Conservation (phyloP, 352 stramenopile genomes). For the Globisporangium splendens region DNA sequence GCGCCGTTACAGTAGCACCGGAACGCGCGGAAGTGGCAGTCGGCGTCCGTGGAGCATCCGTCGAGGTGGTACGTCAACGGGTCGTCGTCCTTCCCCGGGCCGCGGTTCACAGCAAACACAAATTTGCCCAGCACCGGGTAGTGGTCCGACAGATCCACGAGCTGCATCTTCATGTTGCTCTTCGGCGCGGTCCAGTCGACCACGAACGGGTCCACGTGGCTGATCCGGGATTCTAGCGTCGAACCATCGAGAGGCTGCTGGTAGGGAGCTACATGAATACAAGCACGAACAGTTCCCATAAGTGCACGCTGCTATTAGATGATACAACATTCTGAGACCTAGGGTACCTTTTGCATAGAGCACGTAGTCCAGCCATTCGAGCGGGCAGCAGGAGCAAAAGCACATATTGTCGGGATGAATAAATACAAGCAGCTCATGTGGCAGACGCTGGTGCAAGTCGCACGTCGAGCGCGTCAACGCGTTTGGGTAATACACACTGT, state of each 20-base stretch:
- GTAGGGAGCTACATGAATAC: constrained; percentile 40
- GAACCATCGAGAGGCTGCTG: constrained; percentile 52
- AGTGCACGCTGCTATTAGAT: neutral
- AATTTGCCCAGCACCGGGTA: constrained; percentile 73
- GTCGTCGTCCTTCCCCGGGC: constrained; percentile 42
- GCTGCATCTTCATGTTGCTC: constrained; percentile 46
- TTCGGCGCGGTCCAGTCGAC: constrained; percentile 63
- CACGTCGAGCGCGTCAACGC: constrained; percentile 53
- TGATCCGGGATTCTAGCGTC: constrained; percentile 55
- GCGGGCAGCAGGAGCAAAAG: constrained; percentile 75
- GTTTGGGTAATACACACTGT: constrained; percentile 50
- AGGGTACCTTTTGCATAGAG: constrained; percentile 59
- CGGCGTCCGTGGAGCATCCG: constrained; percentile 63
- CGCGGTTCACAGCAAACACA: constrained; percentile 49
- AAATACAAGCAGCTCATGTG: constrained; percentile 28
- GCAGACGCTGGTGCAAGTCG: constrained; percentile 14
- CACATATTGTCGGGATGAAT: constrained; percentile 47
- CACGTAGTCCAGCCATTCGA: constrained; percentile 85
- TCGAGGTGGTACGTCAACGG: constrained; percentile 63
- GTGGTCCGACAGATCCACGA: constrained; percentile 76
- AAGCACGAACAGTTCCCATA: neutral
- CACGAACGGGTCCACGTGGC: constrained; percentile 50
- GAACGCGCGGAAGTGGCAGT: constrained; percentile 68
- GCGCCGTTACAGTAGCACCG: constrained; percentile 68
- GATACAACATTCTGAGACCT: constrained; percentile 1